Evolutionary conservation across 257 asterid genomes (phyloP).

Genomic region (Plantago ovata): DNA sequence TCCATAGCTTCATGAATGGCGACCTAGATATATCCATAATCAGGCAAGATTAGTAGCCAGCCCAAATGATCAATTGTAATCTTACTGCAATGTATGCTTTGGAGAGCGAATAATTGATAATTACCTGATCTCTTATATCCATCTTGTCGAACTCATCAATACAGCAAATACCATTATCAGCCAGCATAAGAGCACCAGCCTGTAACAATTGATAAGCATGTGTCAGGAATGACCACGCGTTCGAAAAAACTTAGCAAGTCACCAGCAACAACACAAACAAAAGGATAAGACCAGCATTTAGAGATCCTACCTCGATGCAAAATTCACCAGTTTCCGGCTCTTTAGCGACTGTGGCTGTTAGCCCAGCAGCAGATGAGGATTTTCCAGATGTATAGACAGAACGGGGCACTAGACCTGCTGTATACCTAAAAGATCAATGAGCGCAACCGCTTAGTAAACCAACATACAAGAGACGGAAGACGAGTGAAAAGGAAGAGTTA

Average conservation of each 20-base stretch:
- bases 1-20: conserved; percentile 99
- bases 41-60: conserved; percentile 14
- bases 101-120: background rate
- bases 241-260: background rate
- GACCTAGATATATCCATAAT: conserved; percentile 47
- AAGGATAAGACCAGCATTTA: background rate
- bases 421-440: conserved; percentile 50
- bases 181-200: conserved; percentile 99
- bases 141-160: conserved; percentile 98
- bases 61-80: conserved; percentile 14
- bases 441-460: background rate
- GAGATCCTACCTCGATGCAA: conserved; percentile 76
- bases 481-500: conserved; percentile 4
- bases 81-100: background rate
- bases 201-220: conserved; percentile 25
- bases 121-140: conserved; percentile 97
- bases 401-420: conserved; percentile 84
- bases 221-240: background rate
- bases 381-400: conserved; percentile 98
- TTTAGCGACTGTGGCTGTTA: conserved; percentile 98
- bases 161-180: conserved; percentile 97
- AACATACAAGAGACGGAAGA: conserved; percentile 14
- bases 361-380: conserved; percentile 98
- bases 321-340: conserved; percentile 99
- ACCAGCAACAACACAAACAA: background rate